Evolutionary conservation across 768 basidiomycete species (phyloP), one percentile per base, ranked within the genome.

Genomic region (Chalciporus pseudorubinellus): DNA sequence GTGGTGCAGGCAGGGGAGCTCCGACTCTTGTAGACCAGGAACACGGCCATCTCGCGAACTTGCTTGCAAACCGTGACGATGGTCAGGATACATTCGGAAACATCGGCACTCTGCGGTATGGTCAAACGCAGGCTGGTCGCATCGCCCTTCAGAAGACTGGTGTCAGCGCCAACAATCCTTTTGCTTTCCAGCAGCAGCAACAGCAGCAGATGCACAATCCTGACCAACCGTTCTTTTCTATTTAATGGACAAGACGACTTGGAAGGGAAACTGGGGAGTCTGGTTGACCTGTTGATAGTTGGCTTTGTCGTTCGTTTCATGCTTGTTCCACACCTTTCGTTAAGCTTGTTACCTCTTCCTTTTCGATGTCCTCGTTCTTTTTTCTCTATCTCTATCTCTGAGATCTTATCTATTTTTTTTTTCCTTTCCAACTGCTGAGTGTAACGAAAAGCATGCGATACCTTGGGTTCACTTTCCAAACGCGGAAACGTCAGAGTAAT

Each of bases 61-160:
- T 98, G 59, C 84, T 98, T 56, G 95, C 91, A 6, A 91, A 89
- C 62, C 78, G 87, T 45, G 95, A 97, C 50, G 93, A 91, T 59
- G 95, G 97, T 1, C 75, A 89, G 65, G 97, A 99, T 71, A 95
- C 95, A 47, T 98, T 98, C 64, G 95, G 95, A 45, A 99, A 98
- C 67, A 60, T 83, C 28, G 95, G 95, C 18, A 55, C 75, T 46
- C 66, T 95, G 55, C 81, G 94, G 77, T 89, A 83, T 53, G 84
- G 83, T 2, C 74, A 81, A 44, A 80, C 81, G 0, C 74, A 77
- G 31, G 83, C 80, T 16, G 82, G 82, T 9, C 70, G 73, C 7
- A 33, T 82, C 29, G 57, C 74, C 19, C 55, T 62, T 11, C 79
- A 82, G 56, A 73, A 72, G 66, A 75, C 80, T 48, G 79, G 81